These are phyloP conservation scores for Elsinoe necatrix DNA, from an alignment of 2,329 filamentous ascomycete genomes.

Conservation along the genomic window DNA sequence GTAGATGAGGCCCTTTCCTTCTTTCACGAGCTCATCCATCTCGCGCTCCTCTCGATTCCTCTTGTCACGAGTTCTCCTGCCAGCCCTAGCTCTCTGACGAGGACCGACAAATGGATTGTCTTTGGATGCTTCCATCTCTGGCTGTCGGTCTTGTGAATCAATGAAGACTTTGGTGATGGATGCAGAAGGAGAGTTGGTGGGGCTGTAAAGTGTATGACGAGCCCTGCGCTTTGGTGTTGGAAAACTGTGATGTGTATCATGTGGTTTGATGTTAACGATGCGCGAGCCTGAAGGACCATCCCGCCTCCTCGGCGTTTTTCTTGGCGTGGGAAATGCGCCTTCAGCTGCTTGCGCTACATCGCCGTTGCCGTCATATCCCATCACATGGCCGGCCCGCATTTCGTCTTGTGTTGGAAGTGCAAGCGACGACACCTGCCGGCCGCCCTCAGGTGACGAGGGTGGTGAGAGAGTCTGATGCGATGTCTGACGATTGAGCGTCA, in stretches of 20 bases:
- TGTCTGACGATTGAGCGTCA: slow-evolving; percentile 34
- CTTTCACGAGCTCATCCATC: slow-evolving; percentile 54
- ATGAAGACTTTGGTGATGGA: slow-evolving; percentile 61
- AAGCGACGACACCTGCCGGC: neutral
- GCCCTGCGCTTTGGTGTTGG: slow-evolving; percentile 45
- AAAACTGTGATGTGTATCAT: slow-evolving; percentile 50
- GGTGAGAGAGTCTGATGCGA: slow-evolving; percentile 39
- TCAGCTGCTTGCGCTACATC: slow-evolving; percentile 26
- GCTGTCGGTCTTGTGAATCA: slow-evolving; percentile 67
- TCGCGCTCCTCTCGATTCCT: slow-evolving; percentile 44
- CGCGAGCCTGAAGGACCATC: slow-evolving; percentile 43
- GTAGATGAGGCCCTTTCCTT: slow-evolving; percentile 65
- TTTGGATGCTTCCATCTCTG: slow-evolving; percentile 54
- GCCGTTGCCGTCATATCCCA: slow-evolving; percentile 19
- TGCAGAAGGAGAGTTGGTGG: slow-evolving; percentile 15
- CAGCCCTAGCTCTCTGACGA: slow-evolving; percentile 21
- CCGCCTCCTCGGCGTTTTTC: slow-evolving; percentile 66
- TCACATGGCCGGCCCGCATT: neutral
- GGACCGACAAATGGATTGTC: slow-evolving; percentile 65
- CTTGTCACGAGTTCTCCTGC: slow-evolving; percentile 46
- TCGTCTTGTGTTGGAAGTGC: neutral
- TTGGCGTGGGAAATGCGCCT: slow-evolving; percentile 63
- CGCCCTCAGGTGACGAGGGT: slow-evolving; percentile 30
- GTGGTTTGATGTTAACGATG: slow-evolving; percentile 46
- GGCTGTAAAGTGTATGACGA: slow-evolving; percentile 27